Evolutionary conservation across 257 asterid genomes (phyloP).

Genomic region (Plantago ovata): DNA sequence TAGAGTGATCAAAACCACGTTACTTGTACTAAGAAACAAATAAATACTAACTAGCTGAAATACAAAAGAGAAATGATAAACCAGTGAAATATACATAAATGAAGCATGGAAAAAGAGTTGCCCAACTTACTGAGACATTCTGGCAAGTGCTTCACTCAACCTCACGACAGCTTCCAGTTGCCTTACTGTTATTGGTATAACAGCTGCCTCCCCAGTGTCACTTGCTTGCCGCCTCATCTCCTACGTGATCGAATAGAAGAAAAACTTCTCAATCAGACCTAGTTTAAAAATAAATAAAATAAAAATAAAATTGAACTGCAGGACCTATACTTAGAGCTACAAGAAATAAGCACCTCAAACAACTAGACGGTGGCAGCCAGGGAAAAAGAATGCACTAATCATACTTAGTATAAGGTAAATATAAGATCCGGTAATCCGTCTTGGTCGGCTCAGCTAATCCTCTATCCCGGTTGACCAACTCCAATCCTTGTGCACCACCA

Average conservation of each 20-base stretch:
- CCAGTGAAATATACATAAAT: background rate
- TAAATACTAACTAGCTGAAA: background rate
- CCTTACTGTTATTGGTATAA: conserved; percentile 95
- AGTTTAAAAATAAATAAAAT: too few relatives aligned
- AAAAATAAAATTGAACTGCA: conserved; percentile 1
- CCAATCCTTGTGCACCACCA: too few relatives aligned
- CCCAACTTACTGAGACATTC: conserved; percentile 83
- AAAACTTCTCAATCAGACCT: conserved; percentile 12
- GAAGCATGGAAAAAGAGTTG: background rate
- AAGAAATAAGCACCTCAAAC: background rate
- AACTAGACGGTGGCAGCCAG: background rate
- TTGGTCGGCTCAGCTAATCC: too few relatives aligned
- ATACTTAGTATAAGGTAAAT: too few relatives aligned
- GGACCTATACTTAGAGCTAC: background rate
- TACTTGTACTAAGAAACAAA: background rate
- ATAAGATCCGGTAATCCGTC: too few relatives aligned
- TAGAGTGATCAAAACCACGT: conserved; percentile 19
- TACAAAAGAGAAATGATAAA: conserved; percentile 5
- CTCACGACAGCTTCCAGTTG: conserved; percentile 97
- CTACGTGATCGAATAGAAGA: conserved; percentile 34
- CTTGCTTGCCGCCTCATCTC: conserved; percentile 92
- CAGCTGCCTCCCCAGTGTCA: conserved; percentile 86
- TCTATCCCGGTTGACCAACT: too few relatives aligned
- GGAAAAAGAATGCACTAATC: too few relatives aligned
- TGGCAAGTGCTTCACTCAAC: conserved; percentile 92